A percentile compares a stretch with the other conserved stretches of the same genome.
Conservation (phyloP, 768 basidiomycete species). For the Termitomyces sp. region DNA sequence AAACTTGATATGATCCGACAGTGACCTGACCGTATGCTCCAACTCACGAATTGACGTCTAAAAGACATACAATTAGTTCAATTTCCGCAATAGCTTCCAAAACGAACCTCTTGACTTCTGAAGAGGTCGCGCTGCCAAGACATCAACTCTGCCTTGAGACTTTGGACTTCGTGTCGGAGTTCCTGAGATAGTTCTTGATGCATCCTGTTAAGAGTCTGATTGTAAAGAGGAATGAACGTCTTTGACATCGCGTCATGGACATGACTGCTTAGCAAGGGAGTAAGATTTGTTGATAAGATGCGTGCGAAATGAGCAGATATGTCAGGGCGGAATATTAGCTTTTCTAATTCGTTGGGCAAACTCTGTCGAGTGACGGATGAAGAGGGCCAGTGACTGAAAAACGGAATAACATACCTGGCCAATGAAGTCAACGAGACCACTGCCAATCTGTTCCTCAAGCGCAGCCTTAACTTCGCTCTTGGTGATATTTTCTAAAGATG, state of each 20-base stretch:
- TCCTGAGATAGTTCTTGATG: conserved; percentile 78
- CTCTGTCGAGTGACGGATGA: conserved; percentile 36
- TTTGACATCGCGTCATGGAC: conserved; percentile 75
- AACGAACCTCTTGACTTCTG: conserved; percentile 66
- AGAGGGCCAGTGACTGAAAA: neutral
- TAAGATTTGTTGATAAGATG: conserved; percentile 63
- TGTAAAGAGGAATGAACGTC: conserved; percentile 70
- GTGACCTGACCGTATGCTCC: conserved; percentile 66
- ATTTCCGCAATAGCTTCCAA: conserved; percentile 1
- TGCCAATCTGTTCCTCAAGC: conserved; percentile 72
- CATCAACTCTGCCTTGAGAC: conserved; percentile 73
- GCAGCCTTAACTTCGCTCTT: conserved; percentile 75
- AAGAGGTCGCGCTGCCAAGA: conserved; percentile 78
- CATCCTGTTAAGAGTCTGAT: conserved; percentile 66
- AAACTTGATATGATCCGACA: conserved; percentile 82
- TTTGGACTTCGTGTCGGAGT: conserved; percentile 68
- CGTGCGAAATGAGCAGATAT: conserved; percentile 74
- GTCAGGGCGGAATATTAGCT: conserved; percentile 69
- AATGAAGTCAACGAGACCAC: conserved; percentile 66
- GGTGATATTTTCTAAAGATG: conserved; percentile 77
- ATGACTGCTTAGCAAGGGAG: conserved; percentile 73
- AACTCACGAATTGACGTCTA: conserved; percentile 76
- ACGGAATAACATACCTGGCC: conserved; percentile 54
- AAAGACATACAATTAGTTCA: conserved; percentile 3
- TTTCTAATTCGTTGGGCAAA: conserved; percentile 75